phyloP scores from a whole-genome alignment of 208 protist genomes.

The Entamoeba invadens region DNA sequence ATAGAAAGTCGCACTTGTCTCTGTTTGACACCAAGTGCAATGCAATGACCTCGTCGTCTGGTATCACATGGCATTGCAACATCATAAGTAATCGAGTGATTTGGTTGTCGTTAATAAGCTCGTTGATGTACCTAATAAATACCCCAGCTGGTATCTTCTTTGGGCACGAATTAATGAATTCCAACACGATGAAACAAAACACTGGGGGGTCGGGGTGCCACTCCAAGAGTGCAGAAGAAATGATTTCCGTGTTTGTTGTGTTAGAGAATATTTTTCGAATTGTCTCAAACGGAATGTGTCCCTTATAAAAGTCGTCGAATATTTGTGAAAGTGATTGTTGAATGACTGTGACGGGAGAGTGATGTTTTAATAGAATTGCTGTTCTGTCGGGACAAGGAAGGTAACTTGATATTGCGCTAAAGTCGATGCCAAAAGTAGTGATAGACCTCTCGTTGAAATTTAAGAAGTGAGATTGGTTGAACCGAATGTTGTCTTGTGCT shows the following conservation, averaged over 20 bases:
- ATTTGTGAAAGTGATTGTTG: neutral
- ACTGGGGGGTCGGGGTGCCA: neutral
- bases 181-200: neutral
- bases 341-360: neutral
- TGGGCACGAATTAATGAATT: neutral
- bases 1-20: neutral
- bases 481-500: neutral
- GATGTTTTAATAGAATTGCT: neutral
- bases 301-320: neutral
- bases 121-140: neutral
- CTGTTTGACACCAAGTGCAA: neutral
- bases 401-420: neutral
- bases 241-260: neutral
- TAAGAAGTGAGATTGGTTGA: neutral
- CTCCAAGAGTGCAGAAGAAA: neutral
- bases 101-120: neutral
- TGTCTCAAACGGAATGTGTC: neutral
- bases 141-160: neutral
- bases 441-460: neutral
- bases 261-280: neutral
- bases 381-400: neutral
- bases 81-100: neutral
- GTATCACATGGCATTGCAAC: neutral
- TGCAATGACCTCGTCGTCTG: neutral
- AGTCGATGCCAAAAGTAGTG: neutral